Evolutionary conservation across 345 rosid genomes (phyloP), one percentile per base, ranked within the genome.

Genomic region (Nasturtium officinale): DNA sequence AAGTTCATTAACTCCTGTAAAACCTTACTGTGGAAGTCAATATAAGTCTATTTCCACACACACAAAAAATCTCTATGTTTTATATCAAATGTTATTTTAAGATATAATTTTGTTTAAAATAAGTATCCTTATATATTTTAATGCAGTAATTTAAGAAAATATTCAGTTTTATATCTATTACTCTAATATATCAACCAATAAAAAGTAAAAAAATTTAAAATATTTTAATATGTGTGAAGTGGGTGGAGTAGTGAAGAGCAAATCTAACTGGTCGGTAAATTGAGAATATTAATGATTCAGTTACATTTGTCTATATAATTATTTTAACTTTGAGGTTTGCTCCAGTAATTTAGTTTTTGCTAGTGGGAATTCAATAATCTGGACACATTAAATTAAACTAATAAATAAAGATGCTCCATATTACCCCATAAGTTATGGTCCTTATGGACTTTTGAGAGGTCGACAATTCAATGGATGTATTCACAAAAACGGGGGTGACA

Each of bases 381-480:
- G 60, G 45, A 66, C 66, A 47, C 32, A 62, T 7, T 42, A 28
- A 54, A 43, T 43, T 21, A 43, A 43, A 73, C 15, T 45, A 37
- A 37, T 28, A 48, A 43, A 74, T 56, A 65, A 15, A 28, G 23
- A 33, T 50, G 37, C 33, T 40, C 45, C 35, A 67, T 47, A 56
- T 56, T 59, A 67, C 53, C 61, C 72, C 67, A 76, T 69, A 62
- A 69, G 65, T 55, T 69, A 54, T 76, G 28, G 28, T 26, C 28
- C 28, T 26, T 26, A 3, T 3, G 71, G 71, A 69, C 66, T 55
- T 53, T 69, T 33, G 79, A 76, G 69, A 33, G 60, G 71, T 62
- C 65, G 71, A 46, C 66, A 35, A 69, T 76, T 69, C 66, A 69
- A 76, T 76, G 75, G 53, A 76, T 76, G 47, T 76, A 63, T 62